Evolutionary conservation across 2,329 filamentous ascomycete species (phyloP).

Genomic region (Colletotrichum chlorophyti): DNA sequence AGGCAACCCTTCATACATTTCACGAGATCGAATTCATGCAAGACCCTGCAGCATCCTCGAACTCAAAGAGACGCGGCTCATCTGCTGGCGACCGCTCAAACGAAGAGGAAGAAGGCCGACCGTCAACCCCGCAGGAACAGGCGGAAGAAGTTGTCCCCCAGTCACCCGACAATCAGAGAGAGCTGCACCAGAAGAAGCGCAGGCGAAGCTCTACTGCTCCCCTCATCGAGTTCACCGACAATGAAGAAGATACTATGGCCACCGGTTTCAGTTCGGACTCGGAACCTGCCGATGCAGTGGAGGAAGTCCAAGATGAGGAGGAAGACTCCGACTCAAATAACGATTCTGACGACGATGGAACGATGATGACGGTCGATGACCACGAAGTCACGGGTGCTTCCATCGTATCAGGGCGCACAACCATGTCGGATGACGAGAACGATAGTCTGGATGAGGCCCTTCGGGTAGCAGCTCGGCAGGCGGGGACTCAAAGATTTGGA

Average conservation of each 20-base stretch:
- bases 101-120: conserved; percentile 51
- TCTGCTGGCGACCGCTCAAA: conserved; percentile 47
- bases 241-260: conserved; percentile 71
- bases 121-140: conserved; percentile 68
- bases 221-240: conserved; percentile 68
- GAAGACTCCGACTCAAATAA: conserved; percentile 51
- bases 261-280: conserved; percentile 80
- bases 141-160: conserved; percentile 62
- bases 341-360: conserved; percentile 77
- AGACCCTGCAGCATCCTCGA: conserved; percentile 83
- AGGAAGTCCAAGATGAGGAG: conserved; percentile 62
- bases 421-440: conserved; percentile 60
- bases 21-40: conserved; percentile 90
- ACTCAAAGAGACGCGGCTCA: conserved; percentile 78
- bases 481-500: conserved; percentile 75
- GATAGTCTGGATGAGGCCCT: conserved; percentile 80
- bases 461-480: conserved; percentile 75
- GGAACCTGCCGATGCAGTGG: conserved; percentile 61
- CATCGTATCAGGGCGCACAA: conserved; percentile 65
- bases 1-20: conserved; percentile 96
- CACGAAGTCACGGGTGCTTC: conserved; percentile 79
- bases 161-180: conserved; percentile 70
- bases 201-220: conserved; percentile 73
- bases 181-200: conserved; percentile 62
- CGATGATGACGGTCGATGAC: conserved; percentile 82